Percentiles rank a stretch among this genome's conserved stretches.
Conservation (phyloP, 305 asterid species). For the Plantago coronopus region DNA sequence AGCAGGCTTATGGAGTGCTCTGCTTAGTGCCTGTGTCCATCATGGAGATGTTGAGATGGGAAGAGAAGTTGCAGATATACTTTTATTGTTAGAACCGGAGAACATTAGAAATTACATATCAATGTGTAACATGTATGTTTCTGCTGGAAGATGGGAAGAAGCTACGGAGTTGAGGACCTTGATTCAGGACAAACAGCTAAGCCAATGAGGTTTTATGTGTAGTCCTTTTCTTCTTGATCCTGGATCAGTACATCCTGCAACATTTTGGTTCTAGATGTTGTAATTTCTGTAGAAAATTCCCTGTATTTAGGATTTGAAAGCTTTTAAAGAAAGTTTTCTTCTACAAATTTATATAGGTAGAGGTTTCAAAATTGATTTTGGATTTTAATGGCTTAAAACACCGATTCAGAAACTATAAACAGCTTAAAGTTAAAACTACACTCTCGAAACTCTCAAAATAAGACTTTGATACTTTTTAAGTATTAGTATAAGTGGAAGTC, state of each 20-base stretch:
- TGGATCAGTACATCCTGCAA: not conserved
- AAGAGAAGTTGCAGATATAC: conserved; percentile 41
- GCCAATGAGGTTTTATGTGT: conserved; percentile 13
- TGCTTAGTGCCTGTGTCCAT: conserved; percentile 57
- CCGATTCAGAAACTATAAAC: too few relatives aligned
- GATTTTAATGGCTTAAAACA: too few relatives aligned
- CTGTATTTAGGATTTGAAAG: not conserved
- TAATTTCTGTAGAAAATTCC: too few relatives aligned
- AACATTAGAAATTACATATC: conserved; percentile 54
- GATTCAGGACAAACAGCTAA: conserved; percentile 39
- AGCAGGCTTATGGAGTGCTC: conserved; percentile 57
- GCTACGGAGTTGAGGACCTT: conserved; percentile 58
- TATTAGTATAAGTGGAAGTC: too few relatives aligned
- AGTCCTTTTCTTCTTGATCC: not conserved
- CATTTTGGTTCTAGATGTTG: too few relatives aligned
- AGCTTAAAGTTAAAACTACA: too few relatives aligned
- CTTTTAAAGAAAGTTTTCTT: too few relatives aligned
- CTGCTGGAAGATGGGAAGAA: conserved; percentile 66
- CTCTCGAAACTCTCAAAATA: too few relatives aligned
- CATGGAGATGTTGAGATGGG: conserved; percentile 61
- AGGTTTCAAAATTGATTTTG: too few relatives aligned
- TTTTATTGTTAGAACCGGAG: conserved; percentile 48
- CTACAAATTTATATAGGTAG: too few relatives aligned
- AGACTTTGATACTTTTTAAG: too few relatives aligned
- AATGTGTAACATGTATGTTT: conserved; percentile 52